Evolutionary conservation across 1,284 basidiomycete genomes (phyloP).

Genomic region (Tilletia setariae): DNA sequence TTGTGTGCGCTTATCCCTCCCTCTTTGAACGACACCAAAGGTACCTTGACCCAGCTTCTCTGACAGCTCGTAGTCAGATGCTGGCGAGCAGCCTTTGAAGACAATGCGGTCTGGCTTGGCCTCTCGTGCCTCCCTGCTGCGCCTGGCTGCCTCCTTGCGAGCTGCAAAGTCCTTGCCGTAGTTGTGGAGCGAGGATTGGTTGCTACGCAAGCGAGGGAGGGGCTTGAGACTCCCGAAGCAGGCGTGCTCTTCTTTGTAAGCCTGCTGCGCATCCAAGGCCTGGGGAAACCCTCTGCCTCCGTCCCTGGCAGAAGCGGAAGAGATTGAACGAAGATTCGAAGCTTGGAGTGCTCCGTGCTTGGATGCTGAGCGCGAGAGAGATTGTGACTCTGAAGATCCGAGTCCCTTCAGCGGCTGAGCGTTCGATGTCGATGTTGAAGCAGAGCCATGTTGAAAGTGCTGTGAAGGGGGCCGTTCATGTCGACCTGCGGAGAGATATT

Average conservation of each 20-base stretch:
- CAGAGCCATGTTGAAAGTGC: too few species aligned
- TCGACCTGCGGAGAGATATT: background rate
- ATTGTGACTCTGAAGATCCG: background rate
- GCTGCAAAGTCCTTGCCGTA: background rate
- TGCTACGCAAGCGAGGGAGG: background rate
- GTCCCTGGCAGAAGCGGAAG: background rate
- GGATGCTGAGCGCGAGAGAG: background rate
- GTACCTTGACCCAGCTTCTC: constrained; percentile 51
- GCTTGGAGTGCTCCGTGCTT: background rate
- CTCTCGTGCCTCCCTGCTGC: background rate
- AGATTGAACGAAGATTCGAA: background rate
- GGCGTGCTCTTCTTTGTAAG: background rate
- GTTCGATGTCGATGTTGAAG: too few species aligned
- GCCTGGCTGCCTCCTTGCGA: background rate
- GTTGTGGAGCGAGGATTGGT: background rate
- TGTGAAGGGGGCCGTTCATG: background rate
- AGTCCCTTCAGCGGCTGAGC: too few species aligned
- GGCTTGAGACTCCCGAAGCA: background rate
- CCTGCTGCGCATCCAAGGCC: too few species aligned
- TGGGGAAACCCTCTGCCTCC: background rate
- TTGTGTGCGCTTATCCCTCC: constrained; percentile 57
- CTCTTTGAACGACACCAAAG: constrained; percentile 55
- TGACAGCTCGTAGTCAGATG: constrained; percentile 38
- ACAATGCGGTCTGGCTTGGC: background rate
- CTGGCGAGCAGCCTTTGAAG: background rate